phyloP scores from a whole-genome alignment of 1,284 basidiomycete species.

The Pisolithus thermaeus region DNA sequence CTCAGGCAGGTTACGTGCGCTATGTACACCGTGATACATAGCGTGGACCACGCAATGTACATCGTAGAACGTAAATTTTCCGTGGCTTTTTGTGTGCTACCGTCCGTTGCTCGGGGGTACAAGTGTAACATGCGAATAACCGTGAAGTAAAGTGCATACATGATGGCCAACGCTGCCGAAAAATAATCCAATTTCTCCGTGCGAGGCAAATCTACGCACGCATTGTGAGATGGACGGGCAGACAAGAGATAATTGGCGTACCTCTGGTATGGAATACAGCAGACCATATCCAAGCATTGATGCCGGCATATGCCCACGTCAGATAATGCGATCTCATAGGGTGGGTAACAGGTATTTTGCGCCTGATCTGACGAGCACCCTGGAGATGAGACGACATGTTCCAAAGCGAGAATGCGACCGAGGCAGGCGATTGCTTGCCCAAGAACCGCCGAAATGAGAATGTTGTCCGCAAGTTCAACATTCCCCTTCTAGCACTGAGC shows the following conservation, averaged over 20 bases:
- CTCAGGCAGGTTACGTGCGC: conserved; percentile 77
- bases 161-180: conserved; percentile 80
- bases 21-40: conserved; percentile 49
- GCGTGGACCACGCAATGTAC: conserved; percentile 35
- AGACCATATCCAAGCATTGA: conserved; percentile 94
- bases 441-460: conserved; percentile 82
- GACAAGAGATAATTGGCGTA: conserved; percentile 28
- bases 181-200: conserved; percentile 97
- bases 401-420: conserved; percentile 81
- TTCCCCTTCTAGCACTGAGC: conserved; percentile 90
- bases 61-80: conserved; percentile 2
- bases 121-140: conserved; percentile 76
- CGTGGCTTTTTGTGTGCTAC: conserved; percentile 16
- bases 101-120: conserved; percentile 37
- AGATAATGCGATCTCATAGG: conserved; percentile 71
- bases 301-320: conserved; percentile 64
- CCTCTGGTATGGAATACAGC: conserved; percentile 90
- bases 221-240: conserved; percentile 9
- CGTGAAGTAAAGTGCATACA: conserved; percentile 71
- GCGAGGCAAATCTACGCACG: conserved; percentile 58
- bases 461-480: conserved; percentile 91
- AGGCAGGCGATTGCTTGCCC: conserved; percentile 92
- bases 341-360: conserved; percentile 49
- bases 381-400: conserved; percentile 75
- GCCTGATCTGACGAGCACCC: conserved; percentile 48